Percentiles rank a stretch among this genome's conserved stretches.
Evolutionary conservation across 2,329 filamentous ascomycete genomes (phyloP).

Genomic region (Scedosporium aurantiacum): DNA sequence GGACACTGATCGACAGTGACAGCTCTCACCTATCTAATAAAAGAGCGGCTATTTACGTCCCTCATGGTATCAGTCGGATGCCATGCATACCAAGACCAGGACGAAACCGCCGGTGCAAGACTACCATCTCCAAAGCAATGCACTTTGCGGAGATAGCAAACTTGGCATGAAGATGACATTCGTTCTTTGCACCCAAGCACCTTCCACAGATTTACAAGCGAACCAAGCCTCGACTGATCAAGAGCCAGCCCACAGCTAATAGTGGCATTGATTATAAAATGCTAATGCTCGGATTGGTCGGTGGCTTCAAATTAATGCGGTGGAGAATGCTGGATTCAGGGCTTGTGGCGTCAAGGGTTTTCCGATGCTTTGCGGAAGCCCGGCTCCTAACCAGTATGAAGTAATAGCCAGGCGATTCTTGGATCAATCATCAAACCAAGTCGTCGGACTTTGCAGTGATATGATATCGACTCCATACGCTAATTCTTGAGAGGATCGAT

Average conservation of each 20-base stretch:
- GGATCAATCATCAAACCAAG: not conserved
- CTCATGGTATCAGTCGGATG: no score
- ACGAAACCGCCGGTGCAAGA: no score
- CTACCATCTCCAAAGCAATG: no score
- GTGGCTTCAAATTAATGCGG: not conserved
- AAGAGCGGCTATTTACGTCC: no score
- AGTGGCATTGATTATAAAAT: not conserved
- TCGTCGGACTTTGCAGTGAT: not conserved
- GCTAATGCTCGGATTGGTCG: not conserved
- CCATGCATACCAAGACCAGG: no score
- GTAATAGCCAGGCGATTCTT: not conserved
- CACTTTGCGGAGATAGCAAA: no score
- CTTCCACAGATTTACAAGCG: no score
- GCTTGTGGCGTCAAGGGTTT: not conserved
- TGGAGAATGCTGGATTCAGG: not conserved
- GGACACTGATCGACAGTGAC: no score
- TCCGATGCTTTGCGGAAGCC: not conserved
- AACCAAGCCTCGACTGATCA: no score
- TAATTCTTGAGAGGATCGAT: not conserved
- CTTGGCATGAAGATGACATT: no score
- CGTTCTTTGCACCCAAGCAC: no score
- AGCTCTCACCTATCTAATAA: no score
- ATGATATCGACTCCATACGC: not conserved
- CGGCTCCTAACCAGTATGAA: not conserved
- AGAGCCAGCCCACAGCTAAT: not conserved